A percentile compares a stretch with the other conserved stretches of the same genome.
phyloP scores from a whole-genome alignment of 257 asterid species.

The Plantago major region DNA sequence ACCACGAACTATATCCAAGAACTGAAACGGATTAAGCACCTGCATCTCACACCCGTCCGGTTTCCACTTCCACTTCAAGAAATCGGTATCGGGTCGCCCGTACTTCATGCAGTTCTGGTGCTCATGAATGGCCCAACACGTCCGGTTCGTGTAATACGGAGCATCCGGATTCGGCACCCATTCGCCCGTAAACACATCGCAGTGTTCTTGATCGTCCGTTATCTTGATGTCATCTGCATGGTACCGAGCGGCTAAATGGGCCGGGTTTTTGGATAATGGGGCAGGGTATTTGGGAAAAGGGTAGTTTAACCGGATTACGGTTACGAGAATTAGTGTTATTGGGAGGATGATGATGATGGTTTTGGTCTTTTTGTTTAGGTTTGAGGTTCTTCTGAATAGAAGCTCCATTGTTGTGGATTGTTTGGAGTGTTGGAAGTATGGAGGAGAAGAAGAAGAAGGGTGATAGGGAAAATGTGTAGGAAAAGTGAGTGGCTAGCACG shows the following conservation, averaged over 20 bases:
- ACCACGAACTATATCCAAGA: constrained; percentile 40
- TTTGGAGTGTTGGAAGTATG: constrained; percentile 14
- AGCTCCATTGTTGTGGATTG: constrained; percentile 38
- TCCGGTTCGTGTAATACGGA: constrained; percentile 51
- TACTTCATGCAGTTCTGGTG: constrained; percentile 68
- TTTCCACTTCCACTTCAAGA: constrained; percentile 54
- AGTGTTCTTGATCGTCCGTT: constrained; percentile 17
- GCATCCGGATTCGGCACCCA: constrained; percentile 48
- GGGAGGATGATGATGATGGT: constrained; percentile 17
- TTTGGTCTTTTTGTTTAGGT: constrained; percentile 19
- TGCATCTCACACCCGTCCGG: constrained; percentile 54
- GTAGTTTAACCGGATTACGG: constrained; percentile 34
- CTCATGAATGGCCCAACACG: constrained; percentile 61
- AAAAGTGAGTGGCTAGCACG: background rate
- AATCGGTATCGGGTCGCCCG: constrained; percentile 46
- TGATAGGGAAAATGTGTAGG: constrained; percentile 18
- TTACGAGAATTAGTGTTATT: constrained; percentile 28
- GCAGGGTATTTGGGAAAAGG: constrained; percentile 23
- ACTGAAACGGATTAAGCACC: constrained; percentile 40
- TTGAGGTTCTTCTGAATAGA: constrained; percentile 10
- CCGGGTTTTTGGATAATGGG: constrained; percentile 17
- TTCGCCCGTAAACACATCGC: constrained; percentile 48
- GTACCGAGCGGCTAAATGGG: constrained; percentile 5
- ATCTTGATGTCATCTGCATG: constrained; percentile 23
- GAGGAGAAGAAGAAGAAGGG: constrained; percentile 8